Conservation (phyloP, 768 basidiomycete genomes). For the Hypholoma sublateritium region DNA sequence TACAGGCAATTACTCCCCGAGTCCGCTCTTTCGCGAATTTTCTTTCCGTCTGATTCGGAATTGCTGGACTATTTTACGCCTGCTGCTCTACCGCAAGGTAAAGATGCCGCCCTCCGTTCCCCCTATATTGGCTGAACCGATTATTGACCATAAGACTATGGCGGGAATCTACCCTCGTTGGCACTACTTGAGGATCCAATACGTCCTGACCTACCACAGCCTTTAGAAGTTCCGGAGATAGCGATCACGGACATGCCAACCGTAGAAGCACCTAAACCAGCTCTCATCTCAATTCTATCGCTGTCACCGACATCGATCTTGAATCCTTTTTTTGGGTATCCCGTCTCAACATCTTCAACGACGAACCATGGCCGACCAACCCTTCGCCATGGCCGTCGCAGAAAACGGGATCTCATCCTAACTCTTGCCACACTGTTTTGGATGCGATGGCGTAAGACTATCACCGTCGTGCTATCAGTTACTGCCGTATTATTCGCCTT, state of each 20-base stretch:
- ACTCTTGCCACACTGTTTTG: constrained; percentile 68
- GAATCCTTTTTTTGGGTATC: constrained; percentile 81
- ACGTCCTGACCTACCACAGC: constrained; percentile 22
- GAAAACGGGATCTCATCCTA: constrained; percentile 64
- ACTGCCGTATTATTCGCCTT: constrained; percentile 27
- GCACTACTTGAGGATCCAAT: constrained; percentile 52
- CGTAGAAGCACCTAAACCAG: constrained; percentile 7
- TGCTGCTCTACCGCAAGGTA: constrained; percentile 59
- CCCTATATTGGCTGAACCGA: constrained; percentile 18
- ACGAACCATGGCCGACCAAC: constrained; percentile 30
- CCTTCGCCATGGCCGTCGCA: constrained; percentile 60
- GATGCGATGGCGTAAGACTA: constrained; percentile 56
- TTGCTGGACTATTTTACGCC: constrained; percentile 55
- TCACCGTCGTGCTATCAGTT: constrained; percentile 35
- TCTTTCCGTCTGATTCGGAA: constrained; percentile 60
- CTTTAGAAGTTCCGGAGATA: constrained; percentile 4
- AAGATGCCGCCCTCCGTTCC: constrained; percentile 10
- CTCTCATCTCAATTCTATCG: constrained; percentile 18
- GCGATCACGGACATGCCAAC: constrained; percentile 9
- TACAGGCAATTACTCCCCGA: constrained; percentile 63
- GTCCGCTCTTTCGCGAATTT: constrained; percentile 58
- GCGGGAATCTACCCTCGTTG: constrained; percentile 57
- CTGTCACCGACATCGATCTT: constrained; percentile 57
- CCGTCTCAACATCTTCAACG: constrained; percentile 35
- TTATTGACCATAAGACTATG: constrained; percentile 54